Evolutionary conservation across 1,284 basidiomycete species (phyloP).

Genomic region (Leccinum glutinopallens): DNA sequence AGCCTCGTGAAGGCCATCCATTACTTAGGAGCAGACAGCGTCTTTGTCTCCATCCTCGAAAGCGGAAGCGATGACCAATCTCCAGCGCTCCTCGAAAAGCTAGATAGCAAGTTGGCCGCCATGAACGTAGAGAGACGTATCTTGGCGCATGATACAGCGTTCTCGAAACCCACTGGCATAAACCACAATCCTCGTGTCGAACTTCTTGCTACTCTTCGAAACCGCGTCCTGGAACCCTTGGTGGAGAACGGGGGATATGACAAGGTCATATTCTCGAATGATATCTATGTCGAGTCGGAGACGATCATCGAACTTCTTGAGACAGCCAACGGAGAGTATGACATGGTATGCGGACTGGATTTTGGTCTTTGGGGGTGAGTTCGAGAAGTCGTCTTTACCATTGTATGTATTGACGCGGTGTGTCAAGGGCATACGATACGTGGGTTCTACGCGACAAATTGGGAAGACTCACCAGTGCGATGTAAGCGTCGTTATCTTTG

Average conservation of each 20-base stretch:
- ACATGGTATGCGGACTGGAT: constrained; percentile 60
- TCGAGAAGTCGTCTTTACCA: background rate
- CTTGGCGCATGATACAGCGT: constrained; percentile 12
- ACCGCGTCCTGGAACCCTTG: constrained; percentile 48
- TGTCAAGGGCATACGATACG: constrained; percentile 24
- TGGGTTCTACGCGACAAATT: constrained; percentile 29
- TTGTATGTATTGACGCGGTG: background rate
- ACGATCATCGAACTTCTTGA: constrained; percentile 48
- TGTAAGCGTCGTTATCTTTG: constrained; percentile 14
- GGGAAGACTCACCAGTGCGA: constrained; percentile 20
- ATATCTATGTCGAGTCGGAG: constrained; percentile 51
- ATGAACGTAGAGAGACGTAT: constrained; percentile 24
- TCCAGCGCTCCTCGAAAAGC: constrained; percentile 14
- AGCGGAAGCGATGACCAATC: constrained; percentile 48
- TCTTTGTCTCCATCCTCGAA: constrained; percentile 58
- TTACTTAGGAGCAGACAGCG: constrained; percentile 50
- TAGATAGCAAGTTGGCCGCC: constrained; percentile 14
- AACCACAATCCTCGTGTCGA: constrained; percentile 37
- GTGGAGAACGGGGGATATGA: constrained; percentile 42
- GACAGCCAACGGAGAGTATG: constrained; percentile 49
- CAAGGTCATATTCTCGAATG: constrained; percentile 55
- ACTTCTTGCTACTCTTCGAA: constrained; percentile 48
- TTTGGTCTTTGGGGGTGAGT: constrained; percentile 41
- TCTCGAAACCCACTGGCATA: constrained; percentile 18
- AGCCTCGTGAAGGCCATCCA: constrained; percentile 40